A percentile compares a stretch with the other conserved stretches of the same genome.
These are phyloP conservation scores for Lanmaoa pseudosensibilis DNA, from an alignment of 768 basidiomycete genomes.

Conservation along the genomic window DNA sequence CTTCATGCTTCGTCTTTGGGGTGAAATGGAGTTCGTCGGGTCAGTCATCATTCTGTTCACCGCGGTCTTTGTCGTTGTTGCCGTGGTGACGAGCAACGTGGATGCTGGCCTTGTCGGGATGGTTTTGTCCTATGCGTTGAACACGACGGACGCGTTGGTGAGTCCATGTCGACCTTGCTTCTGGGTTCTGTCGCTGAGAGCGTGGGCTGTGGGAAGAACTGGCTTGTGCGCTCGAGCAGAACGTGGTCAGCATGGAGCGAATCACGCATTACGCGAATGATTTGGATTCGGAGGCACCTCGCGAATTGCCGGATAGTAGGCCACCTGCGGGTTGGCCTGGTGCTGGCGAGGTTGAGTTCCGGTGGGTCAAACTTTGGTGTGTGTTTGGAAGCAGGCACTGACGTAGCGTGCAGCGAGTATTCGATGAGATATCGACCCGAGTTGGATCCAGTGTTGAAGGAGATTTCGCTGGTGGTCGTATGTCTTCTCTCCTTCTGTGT, in stretches of 20 bases:
- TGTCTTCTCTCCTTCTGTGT: constrained; percentile 12
- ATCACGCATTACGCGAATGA: constrained; percentile 75
- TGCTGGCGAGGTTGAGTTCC: constrained; percentile 71
- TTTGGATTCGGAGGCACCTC: constrained; percentile 71
- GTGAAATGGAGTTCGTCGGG: constrained; percentile 85
- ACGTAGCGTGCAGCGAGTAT: constrained; percentile 48
- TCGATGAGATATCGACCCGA: constrained; percentile 79
- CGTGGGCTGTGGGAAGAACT: constrained; percentile 49
- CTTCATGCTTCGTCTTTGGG: constrained; percentile 76
- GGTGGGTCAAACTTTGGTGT: constrained; percentile 40
- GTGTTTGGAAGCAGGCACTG: neutral
- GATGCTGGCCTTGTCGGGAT: constrained; percentile 88
- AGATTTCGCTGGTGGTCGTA: constrained; percentile 71
- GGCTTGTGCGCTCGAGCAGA: constrained; percentile 83
- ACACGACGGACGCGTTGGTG: constrained; percentile 79
- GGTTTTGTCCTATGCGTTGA: constrained; percentile 81
- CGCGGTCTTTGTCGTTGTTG: constrained; percentile 62
- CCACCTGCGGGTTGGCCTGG: constrained; percentile 68
- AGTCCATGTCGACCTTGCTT: constrained; percentile 20
- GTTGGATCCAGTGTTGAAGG: constrained; percentile 76
- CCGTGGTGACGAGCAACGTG: constrained; percentile 72
- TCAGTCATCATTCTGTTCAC: constrained; percentile 75
- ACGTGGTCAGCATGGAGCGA: constrained; percentile 86
- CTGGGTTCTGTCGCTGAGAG: neutral
- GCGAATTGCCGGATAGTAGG: constrained; percentile 59